Base-by-base conservation (phyloP, 2,329 filamentous ascomycete genomes). In the Dendryphion nanum region DNA sequence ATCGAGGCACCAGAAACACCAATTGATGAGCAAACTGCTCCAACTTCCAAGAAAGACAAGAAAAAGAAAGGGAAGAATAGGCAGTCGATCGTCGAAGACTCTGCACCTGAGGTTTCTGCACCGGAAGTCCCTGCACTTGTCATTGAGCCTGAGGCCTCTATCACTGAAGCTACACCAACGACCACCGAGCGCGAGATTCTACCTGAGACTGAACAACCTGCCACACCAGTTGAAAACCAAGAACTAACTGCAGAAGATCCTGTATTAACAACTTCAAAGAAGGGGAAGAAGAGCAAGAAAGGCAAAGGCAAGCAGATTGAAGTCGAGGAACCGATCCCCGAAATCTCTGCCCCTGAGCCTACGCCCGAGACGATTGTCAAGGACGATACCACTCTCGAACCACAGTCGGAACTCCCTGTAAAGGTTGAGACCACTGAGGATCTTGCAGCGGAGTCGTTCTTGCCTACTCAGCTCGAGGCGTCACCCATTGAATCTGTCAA, bases 281-380 rank as follows among this genome's bases (percentile, higher is more conserved):
- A 33, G 17, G 18, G 51, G 42, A 60, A 60, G 30, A 50, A 42
- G 24, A 52, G 45, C 23, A 59, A 57, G 48, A 58, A 56, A 44
- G 48, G 41, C 15, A 55, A 53, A 26, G 32, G 28, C 30, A 41
- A 38, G 18, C 30, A 33, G 18, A 48, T 51, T 15, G 41, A 33
- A 10, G 8, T 33, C 16, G 36, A 41, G 14, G 47, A 42, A 18
- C 41, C 49, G 28, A 30, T 38, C 12, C 17, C 30, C 10, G 40
- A 55, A 36, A n/a, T n/a, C n/a, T n/a, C 23, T 26, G 10, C 23
- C 10, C n/a, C 23, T 26, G 23, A 26, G n/a, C 10, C n/a, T 26
- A 26, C 23, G 10, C 10, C 23, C n/a, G 23, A 26, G n/a, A n/a
- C n/a, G n/a, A n/a, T n/a, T n/a, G 23, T 3, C 23, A 26, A 26